phyloP scores from a whole-genome alignment of 129 eudicot species.

The Chrysanthemum lavandulifolium region DNA sequence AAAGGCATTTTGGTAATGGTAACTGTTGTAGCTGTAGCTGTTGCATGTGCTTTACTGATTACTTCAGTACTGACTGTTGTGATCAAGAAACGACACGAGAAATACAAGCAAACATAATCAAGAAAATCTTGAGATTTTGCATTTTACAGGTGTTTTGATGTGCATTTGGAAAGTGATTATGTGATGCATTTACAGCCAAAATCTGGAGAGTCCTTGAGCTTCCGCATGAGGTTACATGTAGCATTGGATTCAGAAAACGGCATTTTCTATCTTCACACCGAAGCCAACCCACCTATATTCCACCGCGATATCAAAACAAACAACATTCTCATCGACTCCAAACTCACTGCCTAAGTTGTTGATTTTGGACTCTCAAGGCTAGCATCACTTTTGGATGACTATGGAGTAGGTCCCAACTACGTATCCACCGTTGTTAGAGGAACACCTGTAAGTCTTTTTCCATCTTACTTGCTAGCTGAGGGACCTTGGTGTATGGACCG shows the following conservation, averaged over 20 bases:
- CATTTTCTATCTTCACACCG: conserved; percentile 78
- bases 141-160: not conserved
- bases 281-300: conserved; percentile 80
- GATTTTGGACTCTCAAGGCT: conserved; percentile 95
- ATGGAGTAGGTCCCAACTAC: conserved; percentile 48
- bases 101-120: conserved; percentile 20
- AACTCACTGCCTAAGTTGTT: conserved; percentile 71
- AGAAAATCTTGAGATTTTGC: not conserved
- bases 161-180: not conserved
- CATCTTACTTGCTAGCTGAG: not conserved
- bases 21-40: conserved; percentile 36
- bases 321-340: conserved; percentile 81
- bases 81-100: conserved; percentile 45
- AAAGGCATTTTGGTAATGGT: conserved; percentile 51
- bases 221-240: conserved; percentile 57
- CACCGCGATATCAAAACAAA: conserved; percentile 85
- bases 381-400: conserved; percentile 63
- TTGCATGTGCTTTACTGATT: conserved; percentile 37
- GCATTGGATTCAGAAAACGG: conserved; percentile 80
- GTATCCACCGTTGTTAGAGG: conserved; percentile 84
- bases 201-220: conserved; percentile 50
- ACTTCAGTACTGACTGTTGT: conserved; percentile 42
- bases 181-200: conserved; percentile 35
- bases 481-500: not conserved
- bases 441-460: conserved; percentile 61